Base-by-base conservation (phyloP, 805 yeast species). In the Barnettozyma californica region DNA sequence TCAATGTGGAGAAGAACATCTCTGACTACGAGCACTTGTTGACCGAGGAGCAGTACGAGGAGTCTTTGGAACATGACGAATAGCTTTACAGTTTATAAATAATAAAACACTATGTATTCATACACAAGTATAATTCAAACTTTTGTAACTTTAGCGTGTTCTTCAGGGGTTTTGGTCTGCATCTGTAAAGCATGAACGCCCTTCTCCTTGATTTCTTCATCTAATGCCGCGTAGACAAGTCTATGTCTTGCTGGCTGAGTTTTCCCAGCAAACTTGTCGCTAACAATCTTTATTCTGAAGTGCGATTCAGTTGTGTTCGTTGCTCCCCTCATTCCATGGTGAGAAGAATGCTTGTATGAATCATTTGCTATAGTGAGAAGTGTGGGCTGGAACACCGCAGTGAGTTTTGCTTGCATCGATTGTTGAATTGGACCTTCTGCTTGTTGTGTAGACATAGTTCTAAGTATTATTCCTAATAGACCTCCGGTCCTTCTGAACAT, bases 181-280 rank as follows among this genome's bases (percentile, higher is more conserved):
- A 91, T 74, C 62, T 89, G 97, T 51, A 91, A 69, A 0, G 97
- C 97, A 68, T 91, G 98, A 18, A 92, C 80, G 1, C 94, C 91
- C 49, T 80, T 76, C 29, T 68, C 70, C 44, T 78, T 74, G 58
- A 91, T 68, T 61, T 91, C 97, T 26, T 87, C 87, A 46, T 78
- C 80, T 41, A 92, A 70, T 43, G 87, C 61, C 44, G 68, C 68
- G 63, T 88, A 91, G 0, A 92, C 74, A 61, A 83, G 60, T 50
- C 97, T 68, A 68, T 91, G 98, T 63, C 98, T 77, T 29, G 78
- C 66, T 0, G 96, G 92, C 61, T 80, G 72, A 11, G 73, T 65
- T 64, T 81, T 73, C 0, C 89, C 91, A 33, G 68, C 66, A 61
- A 91, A 91, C 44, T 67, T 72, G 33, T 80, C 80, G 56, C 91